A percentile compares a stretch with the other conserved stretches of the same genome.
Evolutionary conservation across 2,329 filamentous ascomycete genomes (phyloP).

Genomic region (Aspergillus sp.): DNA sequence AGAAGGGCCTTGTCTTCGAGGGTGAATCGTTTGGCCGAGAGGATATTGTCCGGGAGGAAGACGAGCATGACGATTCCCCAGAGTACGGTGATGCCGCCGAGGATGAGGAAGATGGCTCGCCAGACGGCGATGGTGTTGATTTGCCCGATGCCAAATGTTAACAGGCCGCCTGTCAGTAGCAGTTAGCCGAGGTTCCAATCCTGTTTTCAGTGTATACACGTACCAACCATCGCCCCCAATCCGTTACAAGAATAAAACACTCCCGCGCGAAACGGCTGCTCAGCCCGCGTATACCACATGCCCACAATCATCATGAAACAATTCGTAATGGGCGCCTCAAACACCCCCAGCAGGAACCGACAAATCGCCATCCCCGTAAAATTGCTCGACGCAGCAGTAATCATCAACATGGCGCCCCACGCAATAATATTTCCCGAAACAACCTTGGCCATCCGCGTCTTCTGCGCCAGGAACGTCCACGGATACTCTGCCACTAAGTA

Average conservation of each 20-base stretch:
- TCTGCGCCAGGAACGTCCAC: conserved; percentile 41
- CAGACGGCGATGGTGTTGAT: conserved; percentile 49
- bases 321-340: conserved; percentile 55
- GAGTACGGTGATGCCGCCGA: conserved; percentile 49
- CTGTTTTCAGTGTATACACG: no score
- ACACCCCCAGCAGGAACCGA: conserved; percentile 53
- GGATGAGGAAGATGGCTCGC: conserved; percentile 52
- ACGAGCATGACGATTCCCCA: conserved; percentile 48
- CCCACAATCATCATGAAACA: conserved; percentile 57
- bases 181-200: no score
- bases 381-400: conserved; percentile 47
- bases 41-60: conserved; percentile 51
- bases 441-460: conserved; percentile 27
- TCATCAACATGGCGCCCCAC: conserved; percentile 53
- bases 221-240: conserved; percentile 38
- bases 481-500: conserved; percentile 51
- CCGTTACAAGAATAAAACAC: conserved; percentile 50
- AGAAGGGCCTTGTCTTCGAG: conserved; percentile 51
- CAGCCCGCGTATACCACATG: conserved; percentile 55
- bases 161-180: conserved; percentile 23
- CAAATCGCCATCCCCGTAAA: conserved; percentile 51
- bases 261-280: conserved; percentile 54
- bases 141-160: conserved; percentile 46
- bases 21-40: conserved; percentile 48
- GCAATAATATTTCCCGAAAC: conserved; percentile 31